Percentiles rank a stretch among this genome's conserved stretches.
These are phyloP conservation scores for Pichia phayaonensis DNA, from an alignment of 805 yeast species.

Conservation along the genomic window DNA sequence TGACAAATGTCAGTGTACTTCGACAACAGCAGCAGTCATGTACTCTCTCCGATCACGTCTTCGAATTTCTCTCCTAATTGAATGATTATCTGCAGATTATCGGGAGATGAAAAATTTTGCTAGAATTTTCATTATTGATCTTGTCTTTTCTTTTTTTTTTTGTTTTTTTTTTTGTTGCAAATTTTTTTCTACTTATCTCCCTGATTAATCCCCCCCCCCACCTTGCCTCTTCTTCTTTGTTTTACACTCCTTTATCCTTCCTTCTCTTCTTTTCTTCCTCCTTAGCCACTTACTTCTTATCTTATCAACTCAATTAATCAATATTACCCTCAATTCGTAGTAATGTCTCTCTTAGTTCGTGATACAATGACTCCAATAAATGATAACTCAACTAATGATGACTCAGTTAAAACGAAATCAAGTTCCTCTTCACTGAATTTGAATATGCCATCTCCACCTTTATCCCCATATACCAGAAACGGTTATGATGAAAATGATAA, in stretches of 20 bases:
- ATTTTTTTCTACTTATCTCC: not conserved
- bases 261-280: constrained; percentile 10
- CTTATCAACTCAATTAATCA: constrained; percentile 2
- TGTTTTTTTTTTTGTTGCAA: not conserved
- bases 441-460: constrained; percentile 33
- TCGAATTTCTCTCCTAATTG: too few species aligned
- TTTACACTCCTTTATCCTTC: constrained; percentile 5
- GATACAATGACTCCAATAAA: not conserved
- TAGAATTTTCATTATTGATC: not conserved
- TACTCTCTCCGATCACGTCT: too few species aligned
- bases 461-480: constrained; percentile 29
- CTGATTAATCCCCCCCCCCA: not conserved
- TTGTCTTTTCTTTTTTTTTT: not conserved
- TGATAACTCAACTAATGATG: not conserved
- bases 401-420: not conserved
- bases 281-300: not conserved
- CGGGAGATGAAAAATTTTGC: not conserved
- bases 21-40: too few species aligned
- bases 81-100: too few species aligned
- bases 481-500: constrained; percentile 21
- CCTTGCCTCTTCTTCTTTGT: too few species aligned
- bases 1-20: too few species aligned
- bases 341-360: constrained; percentile 7
- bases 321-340: constrained; percentile 3
- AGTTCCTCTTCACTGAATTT: not conserved